A percentile compares a stretch with the other conserved stretches of the same genome.
Conservation (phyloP, 169 alveolate species). For the Eimeria acervulina region DNA sequence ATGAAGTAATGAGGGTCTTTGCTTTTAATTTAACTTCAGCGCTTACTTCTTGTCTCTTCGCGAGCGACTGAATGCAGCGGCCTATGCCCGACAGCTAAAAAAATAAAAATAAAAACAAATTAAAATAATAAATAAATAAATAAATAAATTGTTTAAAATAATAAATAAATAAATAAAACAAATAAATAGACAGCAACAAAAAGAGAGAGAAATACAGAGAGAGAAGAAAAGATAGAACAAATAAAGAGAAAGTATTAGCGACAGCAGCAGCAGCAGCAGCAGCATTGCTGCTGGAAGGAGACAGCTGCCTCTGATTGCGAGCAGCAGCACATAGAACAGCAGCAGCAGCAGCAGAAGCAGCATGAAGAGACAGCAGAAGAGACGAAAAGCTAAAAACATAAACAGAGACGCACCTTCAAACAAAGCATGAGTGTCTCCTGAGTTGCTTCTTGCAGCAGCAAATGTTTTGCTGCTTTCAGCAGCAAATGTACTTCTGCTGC, state of each 20-base stretch:
- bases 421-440: background rate
- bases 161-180: background rate
- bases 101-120: too few species aligned
- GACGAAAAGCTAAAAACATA: background rate
- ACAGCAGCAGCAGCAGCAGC: too few species aligned
- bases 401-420: background rate
- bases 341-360: too few species aligned
- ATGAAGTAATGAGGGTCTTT: background rate
- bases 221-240: too few species aligned
- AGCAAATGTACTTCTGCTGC: background rate
- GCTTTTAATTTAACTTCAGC: background rate
- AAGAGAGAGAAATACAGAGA: too few species aligned
- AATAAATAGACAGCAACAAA: too few species aligned
- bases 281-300: too few species aligned
- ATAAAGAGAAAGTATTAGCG: too few species aligned
- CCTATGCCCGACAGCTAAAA: background rate
- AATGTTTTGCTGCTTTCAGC: background rate
- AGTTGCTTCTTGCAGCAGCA: conserved; percentile 15
- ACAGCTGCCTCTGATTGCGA: too few species aligned
- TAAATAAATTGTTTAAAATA: background rate
- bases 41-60: background rate
- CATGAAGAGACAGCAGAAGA: too few species aligned
- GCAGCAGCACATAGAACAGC: too few species aligned
- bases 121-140: background rate
- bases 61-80: background rate